Conservation (phyloP, 345 rosid genomes). For the Draba incana region DNA sequence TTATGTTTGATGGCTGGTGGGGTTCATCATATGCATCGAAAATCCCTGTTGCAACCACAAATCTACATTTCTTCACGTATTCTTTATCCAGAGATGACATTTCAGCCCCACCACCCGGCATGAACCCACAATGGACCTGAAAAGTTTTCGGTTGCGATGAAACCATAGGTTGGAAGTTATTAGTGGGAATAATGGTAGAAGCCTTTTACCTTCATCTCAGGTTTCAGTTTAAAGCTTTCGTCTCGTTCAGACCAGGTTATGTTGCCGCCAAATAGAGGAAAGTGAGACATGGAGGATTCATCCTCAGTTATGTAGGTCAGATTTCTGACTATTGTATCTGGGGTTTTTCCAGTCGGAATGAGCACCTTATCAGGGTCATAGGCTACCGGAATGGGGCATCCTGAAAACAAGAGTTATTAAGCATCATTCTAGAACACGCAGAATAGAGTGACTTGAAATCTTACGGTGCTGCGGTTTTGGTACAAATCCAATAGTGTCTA, state of each 20-base stretch:
- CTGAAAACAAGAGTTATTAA: conserved; percentile 41
- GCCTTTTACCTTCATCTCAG: conserved; percentile 73
- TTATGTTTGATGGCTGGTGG: conserved; percentile 85
- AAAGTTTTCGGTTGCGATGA: conserved; percentile 17
- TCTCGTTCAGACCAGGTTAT: conserved; percentile 83
- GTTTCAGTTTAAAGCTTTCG: conserved; percentile 69
- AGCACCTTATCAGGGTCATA: conserved; percentile 64
- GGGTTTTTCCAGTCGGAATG: conserved; percentile 67
- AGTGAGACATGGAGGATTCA: conserved; percentile 51
- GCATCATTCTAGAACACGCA: neutral
- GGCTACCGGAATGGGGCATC: conserved; percentile 78
- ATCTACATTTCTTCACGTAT: conserved; percentile 75
- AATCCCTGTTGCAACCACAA: conserved; percentile 92
- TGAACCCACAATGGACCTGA: conserved; percentile 92
- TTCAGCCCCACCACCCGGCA: conserved; percentile 82
- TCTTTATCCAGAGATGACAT: conserved; percentile 68
- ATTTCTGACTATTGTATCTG: conserved; percentile 54
- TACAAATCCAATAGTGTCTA: conserved; percentile 78
- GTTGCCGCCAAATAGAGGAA: conserved; percentile 87
- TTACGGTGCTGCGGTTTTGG: conserved; percentile 79
- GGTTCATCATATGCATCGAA: conserved; percentile 94
- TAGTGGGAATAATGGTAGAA: neutral
- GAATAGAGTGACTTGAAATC: conserved; percentile 28
- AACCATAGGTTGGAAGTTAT: conserved; percentile 16
- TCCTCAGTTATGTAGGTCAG: conserved; percentile 67